Conservation (phyloP, 2,329 filamentous ascomycete genomes). For the Colletotrichum camelliae region DNA sequence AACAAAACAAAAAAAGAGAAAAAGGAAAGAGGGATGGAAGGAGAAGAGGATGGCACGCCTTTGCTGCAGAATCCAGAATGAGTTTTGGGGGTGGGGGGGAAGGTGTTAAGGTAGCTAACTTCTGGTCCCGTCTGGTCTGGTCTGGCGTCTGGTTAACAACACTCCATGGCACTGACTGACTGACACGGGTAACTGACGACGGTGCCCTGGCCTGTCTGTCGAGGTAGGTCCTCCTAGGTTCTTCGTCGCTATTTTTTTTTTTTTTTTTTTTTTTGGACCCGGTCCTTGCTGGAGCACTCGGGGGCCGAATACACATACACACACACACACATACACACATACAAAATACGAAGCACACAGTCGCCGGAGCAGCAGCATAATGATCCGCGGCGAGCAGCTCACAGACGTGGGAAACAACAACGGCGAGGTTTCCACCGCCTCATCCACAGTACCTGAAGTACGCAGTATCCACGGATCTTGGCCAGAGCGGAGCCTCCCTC, state of each 20-base stretch:
- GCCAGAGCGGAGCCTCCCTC: neutral
- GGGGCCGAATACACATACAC: neutral
- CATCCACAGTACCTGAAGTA: neutral
- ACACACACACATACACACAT: neutral
- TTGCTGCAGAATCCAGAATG: conserved; percentile 4
- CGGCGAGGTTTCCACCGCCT: neutral
- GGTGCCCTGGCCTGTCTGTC: neutral
- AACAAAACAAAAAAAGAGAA: neutral
- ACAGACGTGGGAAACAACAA: neutral
- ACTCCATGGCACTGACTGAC: neutral
- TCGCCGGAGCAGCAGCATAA: neutral
- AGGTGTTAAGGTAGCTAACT: neutral
- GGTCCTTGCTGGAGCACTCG: neutral
- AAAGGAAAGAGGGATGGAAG: neutral
- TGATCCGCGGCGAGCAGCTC: neutral
- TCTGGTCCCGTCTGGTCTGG: neutral
- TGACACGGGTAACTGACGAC: neutral
- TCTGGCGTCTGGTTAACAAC: neutral
- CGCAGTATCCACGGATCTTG: neutral
- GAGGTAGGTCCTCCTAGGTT: neutral
- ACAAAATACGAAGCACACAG: neutral
- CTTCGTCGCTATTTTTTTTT: neutral
- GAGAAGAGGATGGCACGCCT: neutral
- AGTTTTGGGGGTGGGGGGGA: neutral
- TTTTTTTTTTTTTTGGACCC: neutral